Conservation (phyloP, 371 early-diverging fungal species). For the Synchytrium microbalum region DNA sequence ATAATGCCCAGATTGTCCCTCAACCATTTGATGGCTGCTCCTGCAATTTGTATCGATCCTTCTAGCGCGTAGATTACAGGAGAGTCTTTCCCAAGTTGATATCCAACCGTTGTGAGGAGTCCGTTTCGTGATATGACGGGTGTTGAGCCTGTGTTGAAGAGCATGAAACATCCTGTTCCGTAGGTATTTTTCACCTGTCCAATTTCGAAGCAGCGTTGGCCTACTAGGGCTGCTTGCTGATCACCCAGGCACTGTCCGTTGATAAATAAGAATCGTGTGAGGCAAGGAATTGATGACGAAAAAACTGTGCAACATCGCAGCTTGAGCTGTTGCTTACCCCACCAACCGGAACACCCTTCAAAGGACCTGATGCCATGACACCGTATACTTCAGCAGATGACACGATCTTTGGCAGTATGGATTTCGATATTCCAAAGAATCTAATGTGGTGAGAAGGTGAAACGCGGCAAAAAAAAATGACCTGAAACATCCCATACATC, state of each 20-base stretch:
- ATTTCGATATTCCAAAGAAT: constrained; percentile 61
- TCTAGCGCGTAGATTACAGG: constrained; percentile 80
- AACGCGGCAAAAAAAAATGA: not conserved
- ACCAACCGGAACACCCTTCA: constrained; percentile 31
- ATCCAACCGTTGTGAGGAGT: constrained; percentile 85
- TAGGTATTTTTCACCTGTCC: constrained; percentile 94
- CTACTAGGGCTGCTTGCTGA: constrained; percentile 95
- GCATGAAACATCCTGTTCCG: constrained; percentile 93
- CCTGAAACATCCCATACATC: not conserved
- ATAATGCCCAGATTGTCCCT: constrained; percentile 82
- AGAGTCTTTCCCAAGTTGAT: constrained; percentile 74
- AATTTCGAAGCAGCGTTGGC: constrained; percentile 79
- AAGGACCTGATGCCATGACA: constrained; percentile 46
- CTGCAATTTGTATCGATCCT: constrained; percentile 84
- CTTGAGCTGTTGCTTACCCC: constrained; percentile 13
- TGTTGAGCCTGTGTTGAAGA: constrained; percentile 84
- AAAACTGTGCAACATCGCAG: no score
- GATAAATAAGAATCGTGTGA: constrained; percentile 4
- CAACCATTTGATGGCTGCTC: constrained; percentile 88
- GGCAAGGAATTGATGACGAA: constrained; percentile 4
- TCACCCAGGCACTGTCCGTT: constrained; percentile 68
- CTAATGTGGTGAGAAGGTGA: constrained; percentile 10
- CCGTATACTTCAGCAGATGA: constrained; percentile 82
- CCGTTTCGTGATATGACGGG: constrained; percentile 75
- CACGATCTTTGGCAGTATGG: constrained; percentile 70